phyloP scores from a whole-genome alignment of 108 stramenopile species.

The Schizochytrium sp. region DNA sequence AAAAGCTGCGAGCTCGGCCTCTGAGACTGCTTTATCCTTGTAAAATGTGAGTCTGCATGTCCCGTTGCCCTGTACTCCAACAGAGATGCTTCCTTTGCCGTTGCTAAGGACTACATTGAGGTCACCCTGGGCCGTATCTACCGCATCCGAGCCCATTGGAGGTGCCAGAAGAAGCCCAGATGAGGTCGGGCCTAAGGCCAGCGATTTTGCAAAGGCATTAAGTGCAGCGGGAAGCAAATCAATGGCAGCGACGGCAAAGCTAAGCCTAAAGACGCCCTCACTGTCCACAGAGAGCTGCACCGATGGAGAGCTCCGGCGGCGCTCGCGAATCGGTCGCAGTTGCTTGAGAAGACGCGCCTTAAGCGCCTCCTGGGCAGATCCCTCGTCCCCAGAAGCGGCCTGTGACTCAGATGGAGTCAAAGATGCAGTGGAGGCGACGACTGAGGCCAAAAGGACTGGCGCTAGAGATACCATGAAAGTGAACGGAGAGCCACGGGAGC shows the following conservation, averaged over 20 bases:
- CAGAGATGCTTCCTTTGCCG: conserved; percentile 31
- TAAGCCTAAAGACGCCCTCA: background rate
- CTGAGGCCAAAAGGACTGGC: too few relatives aligned
- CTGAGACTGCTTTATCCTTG: background rate
- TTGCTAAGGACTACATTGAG: background rate
- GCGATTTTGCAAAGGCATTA: background rate
- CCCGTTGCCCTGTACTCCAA: background rate
- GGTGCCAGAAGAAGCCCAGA: background rate
- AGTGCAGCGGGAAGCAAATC: background rate
- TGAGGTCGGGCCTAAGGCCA: too few relatives aligned
- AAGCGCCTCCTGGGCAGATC: background rate
- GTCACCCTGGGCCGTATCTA: background rate
- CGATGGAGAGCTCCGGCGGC: conserved; percentile 22
- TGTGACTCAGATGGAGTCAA: too few relatives aligned
- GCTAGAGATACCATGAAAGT: too few relatives aligned
- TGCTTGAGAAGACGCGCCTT: background rate
- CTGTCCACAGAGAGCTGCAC: background rate
- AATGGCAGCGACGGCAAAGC: background rate
- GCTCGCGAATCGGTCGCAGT: conserved; percentile 10
- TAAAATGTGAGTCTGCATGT: conserved; percentile 23
- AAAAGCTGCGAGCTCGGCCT: conserved; percentile 52
- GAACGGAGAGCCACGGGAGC: too few relatives aligned
- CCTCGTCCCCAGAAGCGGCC: background rate
- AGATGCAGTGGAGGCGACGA: too few relatives aligned
- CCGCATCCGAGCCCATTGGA: background rate